These are phyloP conservation scores for Kwoniella dendrophila DNA, from an alignment of 768 basidiomycete species.

Conservation along the genomic window DNA sequence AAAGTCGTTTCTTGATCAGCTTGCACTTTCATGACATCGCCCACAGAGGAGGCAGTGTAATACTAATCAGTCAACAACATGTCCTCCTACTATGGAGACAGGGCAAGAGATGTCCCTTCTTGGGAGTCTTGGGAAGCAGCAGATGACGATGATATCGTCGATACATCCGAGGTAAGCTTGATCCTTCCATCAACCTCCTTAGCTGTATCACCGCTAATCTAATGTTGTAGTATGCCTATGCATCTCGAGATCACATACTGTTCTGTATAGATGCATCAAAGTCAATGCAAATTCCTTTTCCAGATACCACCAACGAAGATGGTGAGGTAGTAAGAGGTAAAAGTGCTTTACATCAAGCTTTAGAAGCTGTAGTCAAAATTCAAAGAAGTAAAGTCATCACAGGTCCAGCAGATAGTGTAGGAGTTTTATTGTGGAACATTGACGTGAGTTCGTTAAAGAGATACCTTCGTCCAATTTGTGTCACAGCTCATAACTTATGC, in stretches of 20 bases:
- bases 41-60: too few relatives aligned
- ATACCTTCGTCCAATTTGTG: neutral
- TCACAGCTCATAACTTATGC: neutral
- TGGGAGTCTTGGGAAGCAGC: constrained; percentile 45
- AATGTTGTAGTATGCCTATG: constrained; percentile 64
- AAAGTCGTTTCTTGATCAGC: too few relatives aligned
- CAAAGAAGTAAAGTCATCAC: constrained; percentile 86
- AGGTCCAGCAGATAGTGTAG: constrained; percentile 85
- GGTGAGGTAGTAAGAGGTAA: constrained; percentile 61
- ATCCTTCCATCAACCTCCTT: neutral
- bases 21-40: neutral
- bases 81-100: constrained; percentile 48
- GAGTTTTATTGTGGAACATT: constrained; percentile 89
- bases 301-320: constrained; percentile 62
- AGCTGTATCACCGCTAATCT: neutral
- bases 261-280: constrained; percentile 93
- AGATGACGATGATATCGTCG: constrained; percentile 47
- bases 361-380: constrained; percentile 81
- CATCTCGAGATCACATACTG: constrained; percentile 81
- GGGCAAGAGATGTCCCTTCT: constrained; percentile 36
- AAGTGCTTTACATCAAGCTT: constrained; percentile 74
- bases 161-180: constrained; percentile 43
- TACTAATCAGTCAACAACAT: constrained; percentile 20
- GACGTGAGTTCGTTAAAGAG: constrained; percentile 46
- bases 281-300: constrained; percentile 77